Conservation (phyloP, 192 early-diverging fungal genomes). For the Coemansia sp. region DNA sequence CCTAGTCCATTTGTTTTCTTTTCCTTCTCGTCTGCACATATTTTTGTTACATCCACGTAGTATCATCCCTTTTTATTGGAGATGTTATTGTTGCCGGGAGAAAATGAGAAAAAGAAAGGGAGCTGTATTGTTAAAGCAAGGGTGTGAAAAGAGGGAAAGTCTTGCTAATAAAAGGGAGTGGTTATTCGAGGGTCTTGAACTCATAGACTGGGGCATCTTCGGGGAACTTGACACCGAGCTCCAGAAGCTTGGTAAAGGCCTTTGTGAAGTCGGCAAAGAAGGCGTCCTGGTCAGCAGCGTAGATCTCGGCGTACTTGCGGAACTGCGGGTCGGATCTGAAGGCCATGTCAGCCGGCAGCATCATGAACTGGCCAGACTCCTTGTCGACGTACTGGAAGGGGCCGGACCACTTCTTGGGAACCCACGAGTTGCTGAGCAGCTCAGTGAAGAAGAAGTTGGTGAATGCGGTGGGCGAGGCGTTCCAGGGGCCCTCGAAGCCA, state of each 20-base stretch:
- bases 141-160: neutral
- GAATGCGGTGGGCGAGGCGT: slow-evolving; percentile 81
- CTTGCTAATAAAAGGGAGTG: neutral
- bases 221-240: slow-evolving; percentile 78
- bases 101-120: neutral
- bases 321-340: slow-evolving; percentile 68
- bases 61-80: too few species aligned
- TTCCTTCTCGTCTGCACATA: neutral
- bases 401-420: slow-evolving; percentile 77
- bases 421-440: slow-evolving; percentile 79
- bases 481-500: slow-evolving; percentile 90
- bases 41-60: neutral
- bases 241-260: slow-evolving; percentile 82
- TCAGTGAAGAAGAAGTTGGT: slow-evolving; percentile 87
- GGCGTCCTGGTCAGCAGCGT: slow-evolving; percentile 79
- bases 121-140: neutral
- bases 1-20: neutral
- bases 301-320: slow-evolving; percentile 75
- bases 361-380: slow-evolving; percentile 63
- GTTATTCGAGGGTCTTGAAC: slow-evolving; percentile 61
- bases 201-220: slow-evolving; percentile 66
- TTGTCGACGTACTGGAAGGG: slow-evolving; percentile 89
- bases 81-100: neutral
- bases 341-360: slow-evolving; percentile 73
- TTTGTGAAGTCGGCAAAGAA: slow-evolving; percentile 92